These are phyloP conservation scores for Hypholoma sublateritium DNA, from an alignment of 768 basidiomycete species.

Conservation along the genomic window DNA sequence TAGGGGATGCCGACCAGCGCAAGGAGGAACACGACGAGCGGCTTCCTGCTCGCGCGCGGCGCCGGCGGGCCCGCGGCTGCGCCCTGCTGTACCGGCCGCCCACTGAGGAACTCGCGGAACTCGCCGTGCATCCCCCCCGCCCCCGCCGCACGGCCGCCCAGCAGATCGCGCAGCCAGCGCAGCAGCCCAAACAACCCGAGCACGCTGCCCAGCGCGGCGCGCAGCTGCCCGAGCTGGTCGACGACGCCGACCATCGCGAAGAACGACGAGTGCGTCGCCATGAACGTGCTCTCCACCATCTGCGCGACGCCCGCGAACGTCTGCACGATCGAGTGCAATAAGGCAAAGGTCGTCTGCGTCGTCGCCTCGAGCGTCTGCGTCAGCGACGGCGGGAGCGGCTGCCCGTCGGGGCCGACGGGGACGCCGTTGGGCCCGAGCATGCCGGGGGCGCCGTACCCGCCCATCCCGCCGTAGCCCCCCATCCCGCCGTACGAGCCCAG, in stretches of 20 bases:
- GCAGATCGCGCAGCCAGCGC: slow-evolving; percentile 75
- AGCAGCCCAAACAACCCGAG: slow-evolving; percentile 89
- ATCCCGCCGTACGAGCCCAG: slow-evolving; percentile 39
- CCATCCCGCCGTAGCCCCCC: slow-evolving; percentile 31
- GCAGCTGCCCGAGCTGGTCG: slow-evolving; percentile 90
- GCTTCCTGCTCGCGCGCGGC: slow-evolving; percentile 81
- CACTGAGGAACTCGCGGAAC: slow-evolving; percentile 76
- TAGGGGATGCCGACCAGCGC: slow-evolving; percentile 93
- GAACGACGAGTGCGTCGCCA: slow-evolving; percentile 94
- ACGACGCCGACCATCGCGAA: slow-evolving; percentile 97
- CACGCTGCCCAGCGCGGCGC: slow-evolving; percentile 92
- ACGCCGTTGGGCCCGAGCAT: slow-evolving; percentile 40
- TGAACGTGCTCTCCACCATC: slow-evolving; percentile 96
- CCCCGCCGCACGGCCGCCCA: slow-evolving; percentile 29
- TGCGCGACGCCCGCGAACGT: slow-evolving; percentile 94
- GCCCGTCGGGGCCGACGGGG: slow-evolving; percentile 47
- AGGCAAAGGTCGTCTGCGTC: slow-evolving; percentile 89
- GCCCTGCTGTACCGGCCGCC: slow-evolving; percentile 51
- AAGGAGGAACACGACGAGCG: slow-evolving; percentile 89
- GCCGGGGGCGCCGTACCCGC: slow-evolving; percentile 26
- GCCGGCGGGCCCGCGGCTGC: slow-evolving; percentile 33
- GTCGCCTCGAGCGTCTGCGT: slow-evolving; percentile 87
- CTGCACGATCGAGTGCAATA: slow-evolving; percentile 93
- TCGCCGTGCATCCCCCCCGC: slow-evolving; percentile 49
- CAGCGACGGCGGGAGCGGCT: slow-evolving; percentile 59